These are phyloP conservation scores for Fusarium sp. DNA, from an alignment of 2,329 filamentous ascomycete species.

Conservation along the genomic window DNA sequence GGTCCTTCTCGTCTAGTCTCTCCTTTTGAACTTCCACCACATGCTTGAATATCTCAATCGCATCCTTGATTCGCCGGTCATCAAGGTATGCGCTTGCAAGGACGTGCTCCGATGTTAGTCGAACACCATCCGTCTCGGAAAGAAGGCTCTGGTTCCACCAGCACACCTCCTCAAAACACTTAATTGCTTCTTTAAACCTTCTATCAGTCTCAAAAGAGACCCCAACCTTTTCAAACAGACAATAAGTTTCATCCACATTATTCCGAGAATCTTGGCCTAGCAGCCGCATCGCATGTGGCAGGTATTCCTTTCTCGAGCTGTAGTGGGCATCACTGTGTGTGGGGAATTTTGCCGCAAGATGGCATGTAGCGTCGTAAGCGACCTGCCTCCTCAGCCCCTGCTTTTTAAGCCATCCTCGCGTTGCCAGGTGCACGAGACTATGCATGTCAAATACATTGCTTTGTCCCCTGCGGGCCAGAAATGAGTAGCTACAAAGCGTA, in stretches of 20 bases:
- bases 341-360: background rate
- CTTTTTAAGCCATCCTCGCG: background rate
- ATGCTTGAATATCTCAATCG: background rate
- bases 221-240: background rate
- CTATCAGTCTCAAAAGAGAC: fast-evolving
- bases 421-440: background rate
- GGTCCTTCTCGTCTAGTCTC: background rate
- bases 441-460: constrained; percentile 2
- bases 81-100: background rate
- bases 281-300: background rate
- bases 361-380: fast-evolving
- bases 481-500: background rate
- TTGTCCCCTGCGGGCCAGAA: background rate
- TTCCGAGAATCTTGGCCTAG: background rate
- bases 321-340: background rate
- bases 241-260: no score
- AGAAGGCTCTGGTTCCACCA: background rate
- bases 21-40: background rate
- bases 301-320: background rate
- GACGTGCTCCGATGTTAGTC: fast-evolving
- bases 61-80: background rate
- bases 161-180: background rate
- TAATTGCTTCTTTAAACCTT: background rate
- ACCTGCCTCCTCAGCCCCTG: no score
- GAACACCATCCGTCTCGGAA: background rate